A percentile compares a stretch with the other conserved stretches of the same genome.
These are phyloP conservation scores for Phialemoniopsis sp. DNA, from an alignment of 2,329 filamentous ascomycete species.

Conservation along the genomic window DNA sequence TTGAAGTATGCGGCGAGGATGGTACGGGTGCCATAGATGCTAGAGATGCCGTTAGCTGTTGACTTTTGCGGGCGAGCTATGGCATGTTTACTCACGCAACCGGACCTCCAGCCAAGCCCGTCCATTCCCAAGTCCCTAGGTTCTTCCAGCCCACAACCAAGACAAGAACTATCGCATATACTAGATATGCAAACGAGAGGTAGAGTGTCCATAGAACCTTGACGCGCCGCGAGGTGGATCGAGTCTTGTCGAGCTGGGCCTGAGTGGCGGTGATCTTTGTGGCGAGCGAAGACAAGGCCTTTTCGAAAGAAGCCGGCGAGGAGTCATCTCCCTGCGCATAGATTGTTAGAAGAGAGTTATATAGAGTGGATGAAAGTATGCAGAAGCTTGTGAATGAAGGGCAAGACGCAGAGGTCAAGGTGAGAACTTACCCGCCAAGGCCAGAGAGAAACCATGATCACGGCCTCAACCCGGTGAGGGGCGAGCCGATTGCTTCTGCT, in stretches of 20 bases:
- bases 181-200: conserved; percentile 82
- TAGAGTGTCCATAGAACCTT: conserved; percentile 90
- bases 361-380: neutral
- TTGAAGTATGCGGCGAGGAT: conserved; percentile 69
- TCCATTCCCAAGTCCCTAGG: conserved; percentile 74
- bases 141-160: conserved; percentile 82
- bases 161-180: conserved; percentile 76
- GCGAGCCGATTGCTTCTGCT: too few species aligned
- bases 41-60: conserved; percentile 24
- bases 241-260: conserved; percentile 67
- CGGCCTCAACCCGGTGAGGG: too few species aligned
- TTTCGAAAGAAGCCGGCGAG: conserved; percentile 91
- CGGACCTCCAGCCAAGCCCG: conserved; percentile 72
- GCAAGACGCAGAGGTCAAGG: neutral
- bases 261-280: conserved; percentile 76
- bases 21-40: conserved; percentile 75
- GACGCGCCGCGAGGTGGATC: conserved; percentile 69
- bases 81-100: conserved; percentile 53
- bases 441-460: conserved; percentile 76
- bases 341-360: conserved; percentile 2
- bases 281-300: conserved; percentile 76
- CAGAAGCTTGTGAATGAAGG: neutral
- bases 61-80: neutral
- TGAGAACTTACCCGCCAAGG: conserved; percentile 66
- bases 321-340: conserved; percentile 63